Evolutionary conservation across 1,284 basidiomycete genomes (phyloP).

Genomic region (Xanthoconium separans): DNA sequence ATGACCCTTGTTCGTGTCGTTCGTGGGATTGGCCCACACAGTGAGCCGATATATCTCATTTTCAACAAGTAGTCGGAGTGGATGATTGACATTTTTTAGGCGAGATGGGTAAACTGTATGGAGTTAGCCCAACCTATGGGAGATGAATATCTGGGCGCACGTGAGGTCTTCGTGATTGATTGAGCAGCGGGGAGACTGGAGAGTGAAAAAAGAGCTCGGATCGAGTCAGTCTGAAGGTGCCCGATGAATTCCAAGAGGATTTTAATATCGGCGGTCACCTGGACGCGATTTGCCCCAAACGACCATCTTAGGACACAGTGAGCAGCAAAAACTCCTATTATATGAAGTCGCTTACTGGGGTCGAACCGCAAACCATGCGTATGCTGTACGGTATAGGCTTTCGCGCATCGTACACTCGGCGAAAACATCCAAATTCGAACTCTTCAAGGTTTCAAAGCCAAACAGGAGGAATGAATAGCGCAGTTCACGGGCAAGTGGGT

Average conservation of each 20-base stretch:
- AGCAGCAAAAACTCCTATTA: not conserved
- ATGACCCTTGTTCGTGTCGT: slow-evolving; percentile 66
- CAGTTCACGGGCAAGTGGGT: slow-evolving; percentile 87
- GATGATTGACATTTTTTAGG: slow-evolving; percentile 65
- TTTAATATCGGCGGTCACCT: slow-evolving; percentile 87
- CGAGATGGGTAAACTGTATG: slow-evolving; percentile 54
- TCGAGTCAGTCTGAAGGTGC: slow-evolving; percentile 72
- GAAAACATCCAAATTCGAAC: slow-evolving; percentile 81
- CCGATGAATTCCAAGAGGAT: slow-evolving; percentile 82
- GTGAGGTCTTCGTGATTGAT: slow-evolving; percentile 41
- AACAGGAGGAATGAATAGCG: slow-evolving; percentile 90
- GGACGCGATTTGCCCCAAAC: slow-evolving; percentile 88
- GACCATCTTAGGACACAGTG: slow-evolving; percentile 69
- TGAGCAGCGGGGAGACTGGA: slow-evolving; percentile 68
- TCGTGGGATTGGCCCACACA: slow-evolving; percentile 91
- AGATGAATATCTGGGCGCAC: slow-evolving; percentile 38
- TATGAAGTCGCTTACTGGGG: slow-evolving; percentile 65
- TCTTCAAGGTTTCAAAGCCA: slow-evolving; percentile 90
- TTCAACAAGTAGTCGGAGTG: slow-evolving; percentile 83
- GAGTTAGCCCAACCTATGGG: slow-evolving; percentile 4
- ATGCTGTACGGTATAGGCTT: slow-evolving; percentile 76
- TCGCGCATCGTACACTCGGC: slow-evolving; percentile 82
- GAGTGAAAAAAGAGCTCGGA: slow-evolving; percentile 63
- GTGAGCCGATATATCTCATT: slow-evolving; percentile 85
- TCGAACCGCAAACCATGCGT: slow-evolving; percentile 89